Evolutionary conservation across 352 stramenopile species (phyloP).

Genomic region (Aphanomyces astaci): DNA sequence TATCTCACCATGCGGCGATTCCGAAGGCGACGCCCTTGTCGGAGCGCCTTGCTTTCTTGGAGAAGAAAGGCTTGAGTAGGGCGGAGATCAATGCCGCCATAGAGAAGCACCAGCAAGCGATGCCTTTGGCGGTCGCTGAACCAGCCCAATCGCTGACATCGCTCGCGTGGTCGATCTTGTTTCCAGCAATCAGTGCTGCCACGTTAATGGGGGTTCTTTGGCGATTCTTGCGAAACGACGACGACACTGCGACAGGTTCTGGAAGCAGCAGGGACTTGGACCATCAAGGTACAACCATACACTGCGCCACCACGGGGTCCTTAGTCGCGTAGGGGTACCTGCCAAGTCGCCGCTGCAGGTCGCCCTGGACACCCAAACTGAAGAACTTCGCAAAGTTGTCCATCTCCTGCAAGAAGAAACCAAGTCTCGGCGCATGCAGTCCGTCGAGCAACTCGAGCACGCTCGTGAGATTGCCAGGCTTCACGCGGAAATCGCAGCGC

Average conservation of each 20-base stretch:
- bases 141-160: slow-evolving; percentile 23
- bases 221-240: slow-evolving; percentile 63
- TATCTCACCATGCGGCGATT: neutral
- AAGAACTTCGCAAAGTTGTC: neutral
- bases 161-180: neutral
- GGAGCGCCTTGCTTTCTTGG: slow-evolving; percentile 67
- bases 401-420: slow-evolving; percentile 24
- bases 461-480: slow-evolving; percentile 52
- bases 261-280: no score
- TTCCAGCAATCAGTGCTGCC: slow-evolving; percentile 42
- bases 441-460: slow-evolving; percentile 44
- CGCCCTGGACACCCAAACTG: slow-evolving; percentile 30
- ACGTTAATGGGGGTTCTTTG: slow-evolving; percentile 65
- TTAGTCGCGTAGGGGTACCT: neutral
- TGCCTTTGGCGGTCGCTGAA: neutral
- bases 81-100: slow-evolving; percentile 75
- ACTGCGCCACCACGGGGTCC: no score
- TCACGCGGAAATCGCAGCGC: slow-evolving; percentile 44
- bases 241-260: neutral
- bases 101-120: slow-evolving; percentile 42
- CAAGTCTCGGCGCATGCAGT: slow-evolving; percentile 46
- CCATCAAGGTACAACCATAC: no score
- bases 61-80: slow-evolving; percentile 74
- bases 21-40: slow-evolving; percentile 53
- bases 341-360: slow-evolving; percentile 18